phyloP scores from a whole-genome alignment of 129 eudicot genomes.

The Tagetes patula region DNA sequence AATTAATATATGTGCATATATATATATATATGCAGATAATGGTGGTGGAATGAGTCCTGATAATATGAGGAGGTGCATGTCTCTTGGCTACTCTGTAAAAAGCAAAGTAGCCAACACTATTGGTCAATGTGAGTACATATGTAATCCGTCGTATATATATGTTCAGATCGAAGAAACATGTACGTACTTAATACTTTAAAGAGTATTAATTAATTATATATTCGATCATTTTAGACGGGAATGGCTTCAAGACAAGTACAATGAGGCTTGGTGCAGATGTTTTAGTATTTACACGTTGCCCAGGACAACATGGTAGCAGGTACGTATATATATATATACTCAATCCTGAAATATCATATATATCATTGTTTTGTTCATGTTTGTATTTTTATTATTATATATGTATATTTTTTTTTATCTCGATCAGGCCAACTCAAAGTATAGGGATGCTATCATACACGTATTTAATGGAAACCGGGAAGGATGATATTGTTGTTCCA shows the following conservation, averaged over 20 bases:
- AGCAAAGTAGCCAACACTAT: slow-evolving; percentile 67
- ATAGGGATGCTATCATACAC: slow-evolving; percentile 86
- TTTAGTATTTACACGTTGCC: slow-evolving; percentile 66
- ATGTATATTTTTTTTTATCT: slow-evolving; percentile 10
- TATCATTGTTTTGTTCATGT: neutral
- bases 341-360: no score
- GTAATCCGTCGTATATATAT: neutral
- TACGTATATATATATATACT: neutral
- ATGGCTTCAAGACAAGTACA: slow-evolving; percentile 82
- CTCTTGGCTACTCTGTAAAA: slow-evolving; percentile 73
- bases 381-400: neutral
- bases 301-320: slow-evolving; percentile 48
- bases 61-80: slow-evolving; percentile 71
- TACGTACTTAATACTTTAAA: no score
- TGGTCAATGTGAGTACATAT: slow-evolving; percentile 62
- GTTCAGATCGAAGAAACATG: no score
- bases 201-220: no score
- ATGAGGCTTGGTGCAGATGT: slow-evolving; percentile 94
- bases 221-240: slow-evolving; percentile 52
- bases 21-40: slow-evolving; percentile 42
- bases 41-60: slow-evolving; percentile 86
- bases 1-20: no score
- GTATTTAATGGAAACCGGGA: slow-evolving; percentile 62
- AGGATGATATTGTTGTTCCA: slow-evolving; percentile 84
- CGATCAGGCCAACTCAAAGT: slow-evolving; percentile 59